A percentile compares a stretch with the other conserved stretches of the same genome.
These are phyloP conservation scores for Dysphania ambrosioides DNA, from an alignment of 148 eudicot species.

Conservation along the genomic window DNA sequence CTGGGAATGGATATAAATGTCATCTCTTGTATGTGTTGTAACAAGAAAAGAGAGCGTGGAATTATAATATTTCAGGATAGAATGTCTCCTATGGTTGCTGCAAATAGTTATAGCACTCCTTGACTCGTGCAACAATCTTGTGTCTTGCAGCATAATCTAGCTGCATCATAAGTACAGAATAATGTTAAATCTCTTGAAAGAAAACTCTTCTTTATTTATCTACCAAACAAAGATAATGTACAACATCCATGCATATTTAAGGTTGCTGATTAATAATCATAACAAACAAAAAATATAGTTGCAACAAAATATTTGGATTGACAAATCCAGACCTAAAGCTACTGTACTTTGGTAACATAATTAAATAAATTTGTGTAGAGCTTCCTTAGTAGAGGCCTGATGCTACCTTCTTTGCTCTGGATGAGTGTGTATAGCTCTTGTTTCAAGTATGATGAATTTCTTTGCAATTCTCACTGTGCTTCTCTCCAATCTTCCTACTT, in stretches of 20 bases:
- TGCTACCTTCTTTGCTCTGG: constrained; percentile 43
- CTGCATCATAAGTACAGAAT: constrained; percentile 18
- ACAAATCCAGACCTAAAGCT: background rate
- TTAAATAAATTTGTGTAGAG: constrained; percentile 52
- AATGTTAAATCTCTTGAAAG: background rate
- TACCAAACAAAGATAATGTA: background rate
- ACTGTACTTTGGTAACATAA: constrained; percentile 41
- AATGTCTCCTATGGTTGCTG: constrained; percentile 37
- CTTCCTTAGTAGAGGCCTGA: constrained; percentile 48
- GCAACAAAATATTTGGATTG: too few species aligned
- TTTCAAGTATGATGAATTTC: constrained; percentile 39
- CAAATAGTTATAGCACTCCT: constrained; percentile 42
- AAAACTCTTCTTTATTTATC: background rate
- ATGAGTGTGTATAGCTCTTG: constrained; percentile 63
- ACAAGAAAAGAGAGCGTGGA: background rate
- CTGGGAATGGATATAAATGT: background rate
- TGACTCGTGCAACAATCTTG: constrained; percentile 37
- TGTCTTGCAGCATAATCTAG: constrained; percentile 67
- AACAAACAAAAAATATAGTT: too few species aligned
- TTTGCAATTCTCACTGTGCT: constrained; percentile 45
- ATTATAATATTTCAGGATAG: constrained; percentile 27
- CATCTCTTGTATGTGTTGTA: background rate
- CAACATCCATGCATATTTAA: too few species aligned
- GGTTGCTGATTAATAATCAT: too few species aligned
- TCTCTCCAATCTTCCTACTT: constrained; percentile 48